Base-by-base conservation (phyloP, 2,329 filamentous ascomycete species). In the Cordyceps militaris region DNA sequence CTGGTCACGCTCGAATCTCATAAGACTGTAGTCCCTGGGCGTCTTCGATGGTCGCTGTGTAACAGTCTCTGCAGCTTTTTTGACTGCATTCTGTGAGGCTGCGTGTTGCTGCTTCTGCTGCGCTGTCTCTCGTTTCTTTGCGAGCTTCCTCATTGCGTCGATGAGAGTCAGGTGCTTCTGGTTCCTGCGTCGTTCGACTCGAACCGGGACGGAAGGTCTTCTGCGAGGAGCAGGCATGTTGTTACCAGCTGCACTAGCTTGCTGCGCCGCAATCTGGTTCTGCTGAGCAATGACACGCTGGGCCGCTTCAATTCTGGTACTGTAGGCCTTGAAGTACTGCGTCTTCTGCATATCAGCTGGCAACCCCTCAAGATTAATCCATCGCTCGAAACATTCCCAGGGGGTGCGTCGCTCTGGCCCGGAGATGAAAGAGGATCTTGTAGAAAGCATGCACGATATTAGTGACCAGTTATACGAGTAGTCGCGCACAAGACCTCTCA, bases 351-450 rank as follows among this genome's bases (percentile, higher is more conserved):
- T 95, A 63, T 99, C 94, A 11, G 87, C 84, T 4, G 94, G 93
- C 38, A 97, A 77, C 1, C 92, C 91, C 73, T 97, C 94, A 13
- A 97, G 76, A 64, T 89, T 86, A 56, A 97, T 88, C 93, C 93
- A 99, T 44, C 94, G 84, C 72, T 99, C 94, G 66, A 99, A 99
- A 69, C 94, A 99, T 74, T 99, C 94, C 94, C 94, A 99, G 0
- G 93, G 91, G 3, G 93, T 97, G 49, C 94, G 84, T 61, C 94
- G 83, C 69, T 97, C 93, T 11, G 91, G 85, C 1, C 90, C 91
- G 21, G 92, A 93, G n/a, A 85, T 81, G 67, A 91, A 95, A 14
- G 85, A 70, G 0, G 91, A 95, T 54, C 84, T 84, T 16, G 87
- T 81, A 1, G 84, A 81, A 55, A 97, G 76, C 60, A 93, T 86